A percentile compares a stretch with the other conserved stretches of the same genome.
These are phyloP conservation scores for Chimonanthus praecox DNA, from an alignment of 164 flowering plant genomes.

Conservation along the genomic window DNA sequence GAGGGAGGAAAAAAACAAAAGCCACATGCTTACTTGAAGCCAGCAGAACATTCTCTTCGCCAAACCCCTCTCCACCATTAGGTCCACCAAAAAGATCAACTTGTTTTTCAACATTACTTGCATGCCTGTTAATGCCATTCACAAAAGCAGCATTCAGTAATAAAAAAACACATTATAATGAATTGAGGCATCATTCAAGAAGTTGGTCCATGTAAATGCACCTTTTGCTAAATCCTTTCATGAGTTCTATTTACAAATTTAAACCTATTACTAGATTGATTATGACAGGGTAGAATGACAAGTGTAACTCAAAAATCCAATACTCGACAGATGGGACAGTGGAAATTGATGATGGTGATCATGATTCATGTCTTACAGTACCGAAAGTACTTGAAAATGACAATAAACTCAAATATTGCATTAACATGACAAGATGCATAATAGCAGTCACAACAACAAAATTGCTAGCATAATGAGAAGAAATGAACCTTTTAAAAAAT, in stretches of 20 bases:
- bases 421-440: neutral
- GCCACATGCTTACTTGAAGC: constrained; percentile 58
- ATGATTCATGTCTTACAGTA: neutral
- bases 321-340: too few relatives aligned
- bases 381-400: neutral
- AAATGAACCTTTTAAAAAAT: too few relatives aligned
- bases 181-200: neutral
- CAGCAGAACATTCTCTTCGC: constrained; percentile 61
- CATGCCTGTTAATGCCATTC: constrained; percentile 11
- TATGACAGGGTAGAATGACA: too few relatives aligned
- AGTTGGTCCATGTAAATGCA: too few relatives aligned
- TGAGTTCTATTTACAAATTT: too few relatives aligned
- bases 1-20: neutral
- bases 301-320: too few relatives aligned
- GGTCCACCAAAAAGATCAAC: constrained; percentile 75
- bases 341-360: too few relatives aligned
- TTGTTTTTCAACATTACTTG: constrained; percentile 34
- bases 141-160: neutral
- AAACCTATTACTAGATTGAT: too few relatives aligned
- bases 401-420: neutral
- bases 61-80: constrained; percentile 35
- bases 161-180: neutral
- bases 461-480: too few relatives aligned
- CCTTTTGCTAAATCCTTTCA: too few relatives aligned
- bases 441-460: neutral